Base-by-base conservation (phyloP, 1,284 basidiomycete genomes). In the Pholiota adiposa region DNA sequence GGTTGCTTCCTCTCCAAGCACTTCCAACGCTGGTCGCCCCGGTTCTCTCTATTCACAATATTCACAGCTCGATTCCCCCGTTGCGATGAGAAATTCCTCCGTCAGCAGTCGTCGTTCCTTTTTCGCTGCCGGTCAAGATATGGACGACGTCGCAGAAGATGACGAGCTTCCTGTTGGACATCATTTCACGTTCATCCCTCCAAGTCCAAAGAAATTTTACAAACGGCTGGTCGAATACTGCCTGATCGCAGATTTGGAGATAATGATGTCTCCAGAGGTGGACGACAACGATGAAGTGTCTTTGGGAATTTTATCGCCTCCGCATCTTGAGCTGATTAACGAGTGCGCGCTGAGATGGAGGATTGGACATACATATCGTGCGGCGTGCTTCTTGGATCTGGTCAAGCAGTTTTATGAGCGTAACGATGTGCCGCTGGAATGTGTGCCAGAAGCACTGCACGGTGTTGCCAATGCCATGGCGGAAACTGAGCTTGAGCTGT, bases 231-330 rank as follows among this genome's bases (percentile, higher is more conserved):
- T 98, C 25, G 90, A 93, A 68, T 80, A 87, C 54, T 97, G 96
- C 70, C 84, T 99, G 48, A 83, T 91, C 34, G 83, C 85, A 44
- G 97, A 99, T 73, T 79, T 99, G 52, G 93, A 96, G 70, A 85
- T 89, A 36, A 96, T 99, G 89, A 82, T 92, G 60, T 89, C 87
- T 61, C 88, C 88, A 9, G 89, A 91, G 48, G 88, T 98, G 34
- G 91, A 95, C 33, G 97, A 98, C 66, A 93, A 96, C 67, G 94
- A 98, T 66, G 96, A 99, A 76, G 97, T 99, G 3, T 94, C 95
- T 0, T 78, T 99, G 31, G 93, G 93, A 9, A 98, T 99, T 58
- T 77, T 99, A n/a, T 94, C 94, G 0, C 70, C 84, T 0, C 71
- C 83, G 16, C 95, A 98, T 72, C 81, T 93, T 46, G 90, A 93